Conservation (phyloP, 305 asterid species). For the Solanum hybrid region DNA sequence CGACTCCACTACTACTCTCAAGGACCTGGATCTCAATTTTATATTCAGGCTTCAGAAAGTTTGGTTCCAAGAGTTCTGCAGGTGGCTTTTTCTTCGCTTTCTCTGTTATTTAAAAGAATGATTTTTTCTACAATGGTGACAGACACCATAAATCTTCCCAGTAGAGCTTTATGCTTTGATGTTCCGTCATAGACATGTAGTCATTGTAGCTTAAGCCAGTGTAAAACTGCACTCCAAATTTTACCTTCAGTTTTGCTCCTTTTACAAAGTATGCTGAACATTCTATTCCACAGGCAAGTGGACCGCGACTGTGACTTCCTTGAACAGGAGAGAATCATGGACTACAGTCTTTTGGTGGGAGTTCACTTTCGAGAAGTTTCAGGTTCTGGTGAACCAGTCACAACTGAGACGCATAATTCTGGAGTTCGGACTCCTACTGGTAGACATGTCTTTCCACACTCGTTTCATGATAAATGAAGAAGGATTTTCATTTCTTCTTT, state of each 20-base stretch:
- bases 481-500: neutral
- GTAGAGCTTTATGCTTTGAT: neutral
- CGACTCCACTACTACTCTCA: conserved; percentile 75
- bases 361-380: conserved; percentile 69
- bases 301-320: conserved; percentile 88
- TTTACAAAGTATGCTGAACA: neutral
- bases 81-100: conserved; percentile 23
- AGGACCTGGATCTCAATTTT: conserved; percentile 88
- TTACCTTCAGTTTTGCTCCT: neutral
- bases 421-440: conserved; percentile 24
- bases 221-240: neutral
- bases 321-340: conserved; percentile 92
- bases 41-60: conserved; percentile 62
- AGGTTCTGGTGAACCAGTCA: conserved; percentile 46
- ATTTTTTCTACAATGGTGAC: neutral
- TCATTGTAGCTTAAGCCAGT: neutral
- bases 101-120: neutral
- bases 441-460: conserved; percentile 5
- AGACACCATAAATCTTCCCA: neutral
- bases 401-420: conserved; percentile 15
- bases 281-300: conserved; percentile 57
- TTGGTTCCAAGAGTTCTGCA: conserved; percentile 72
- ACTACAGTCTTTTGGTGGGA: conserved; percentile 88
- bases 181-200: neutral
- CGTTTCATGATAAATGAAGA: neutral